phyloP scores from a whole-genome alignment of 768 basidiomycete genomes.

The Dentipellis sp. region DNA sequence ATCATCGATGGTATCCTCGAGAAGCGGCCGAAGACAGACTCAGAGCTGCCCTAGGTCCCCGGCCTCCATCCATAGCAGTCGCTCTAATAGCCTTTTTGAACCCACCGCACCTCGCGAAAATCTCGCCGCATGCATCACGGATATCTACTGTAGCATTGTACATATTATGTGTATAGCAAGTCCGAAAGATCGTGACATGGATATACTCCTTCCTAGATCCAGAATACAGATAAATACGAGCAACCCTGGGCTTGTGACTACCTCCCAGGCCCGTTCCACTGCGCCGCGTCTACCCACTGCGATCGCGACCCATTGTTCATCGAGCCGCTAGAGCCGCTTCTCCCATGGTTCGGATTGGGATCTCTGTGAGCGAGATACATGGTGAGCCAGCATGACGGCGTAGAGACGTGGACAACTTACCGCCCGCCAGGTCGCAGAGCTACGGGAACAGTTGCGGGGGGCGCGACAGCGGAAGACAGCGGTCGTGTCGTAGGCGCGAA shows the following conservation, averaged over 20 bases:
- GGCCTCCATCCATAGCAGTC: no score
- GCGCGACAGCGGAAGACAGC: neutral
- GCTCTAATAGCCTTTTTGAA: no score
- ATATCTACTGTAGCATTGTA: neutral
- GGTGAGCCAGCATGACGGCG: no score
- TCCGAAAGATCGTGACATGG: neutral
- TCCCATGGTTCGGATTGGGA: neutral
- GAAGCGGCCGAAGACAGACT: constrained; percentile 53
- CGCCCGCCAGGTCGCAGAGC: neutral
- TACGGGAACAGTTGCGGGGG: neutral
- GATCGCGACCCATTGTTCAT: neutral
- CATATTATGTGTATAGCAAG: neutral
- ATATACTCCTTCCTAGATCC: neutral
- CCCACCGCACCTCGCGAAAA: no score
- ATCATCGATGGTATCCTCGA: constrained; percentile 90
- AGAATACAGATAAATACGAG: neutral
- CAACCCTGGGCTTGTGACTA: neutral
- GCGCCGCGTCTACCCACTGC: neutral
- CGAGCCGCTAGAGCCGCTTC: neutral
- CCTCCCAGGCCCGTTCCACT: neutral
- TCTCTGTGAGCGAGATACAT: no score
- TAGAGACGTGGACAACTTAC: no score
- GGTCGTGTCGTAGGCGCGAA: neutral
- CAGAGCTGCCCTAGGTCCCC: neutral
- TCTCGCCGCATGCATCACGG: neutral